phyloP scores from a whole-genome alignment of 179 eudicot species.

The Pouteria campechiana region DNA sequence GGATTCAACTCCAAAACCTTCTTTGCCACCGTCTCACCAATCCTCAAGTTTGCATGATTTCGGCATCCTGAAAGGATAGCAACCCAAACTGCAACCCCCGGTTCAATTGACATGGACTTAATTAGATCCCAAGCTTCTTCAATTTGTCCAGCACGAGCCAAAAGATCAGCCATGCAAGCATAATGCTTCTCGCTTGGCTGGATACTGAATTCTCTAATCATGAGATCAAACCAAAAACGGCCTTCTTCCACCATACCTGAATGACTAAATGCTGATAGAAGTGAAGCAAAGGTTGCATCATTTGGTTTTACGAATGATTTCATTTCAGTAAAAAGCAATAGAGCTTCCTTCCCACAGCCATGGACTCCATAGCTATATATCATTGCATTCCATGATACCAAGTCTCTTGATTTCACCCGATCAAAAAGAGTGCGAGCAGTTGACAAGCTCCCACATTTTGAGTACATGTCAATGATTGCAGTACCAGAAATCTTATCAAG shows the following conservation, averaged over 20 bases:
- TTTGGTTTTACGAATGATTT: constrained; percentile 36
- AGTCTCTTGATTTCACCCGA: constrained; percentile 28
- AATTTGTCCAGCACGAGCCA: constrained; percentile 64
- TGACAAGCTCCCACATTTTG: constrained; percentile 63
- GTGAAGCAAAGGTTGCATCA: constrained; percentile 66
- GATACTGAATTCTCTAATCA: constrained; percentile 37
- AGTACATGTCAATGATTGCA: constrained; percentile 67
- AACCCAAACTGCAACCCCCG: constrained; percentile 54
- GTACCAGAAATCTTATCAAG: constrained; percentile 41
- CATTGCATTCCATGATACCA: constrained; percentile 54
- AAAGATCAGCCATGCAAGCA: constrained; percentile 59
- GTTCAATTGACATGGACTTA: constrained; percentile 29
- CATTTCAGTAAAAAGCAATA: constrained; percentile 44
- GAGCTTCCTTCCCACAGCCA: constrained; percentile 61
- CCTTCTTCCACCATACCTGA: constrained; percentile 76
- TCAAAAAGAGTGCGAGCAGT: constrained; percentile 45
- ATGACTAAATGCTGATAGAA: constrained; percentile 71
- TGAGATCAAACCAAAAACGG: constrained; percentile 47
- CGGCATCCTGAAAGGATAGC: constrained; percentile 71
- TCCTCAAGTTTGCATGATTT: constrained; percentile 37
- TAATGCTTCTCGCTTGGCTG: constrained; percentile 67
- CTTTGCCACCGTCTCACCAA: constrained; percentile 57
- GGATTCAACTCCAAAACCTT: constrained; percentile 48
- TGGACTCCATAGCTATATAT: constrained; percentile 69
- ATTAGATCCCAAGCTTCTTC: constrained; percentile 50